These are phyloP conservation scores for Hansenula lynferdii DNA, from an alignment of 1,139 yeast genomes.

Conservation along the genomic window DNA sequence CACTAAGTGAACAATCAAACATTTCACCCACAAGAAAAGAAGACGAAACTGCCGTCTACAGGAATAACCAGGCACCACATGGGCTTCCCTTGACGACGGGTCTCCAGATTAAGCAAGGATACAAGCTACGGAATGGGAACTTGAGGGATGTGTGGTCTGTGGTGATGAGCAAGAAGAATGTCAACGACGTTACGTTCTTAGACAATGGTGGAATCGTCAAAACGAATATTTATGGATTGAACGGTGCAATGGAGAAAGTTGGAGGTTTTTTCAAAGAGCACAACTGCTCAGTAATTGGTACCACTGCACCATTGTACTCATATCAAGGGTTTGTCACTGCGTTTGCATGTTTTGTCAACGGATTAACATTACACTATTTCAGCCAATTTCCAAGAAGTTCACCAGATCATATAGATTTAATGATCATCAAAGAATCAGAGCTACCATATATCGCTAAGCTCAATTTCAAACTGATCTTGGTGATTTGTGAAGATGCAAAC, in stretches of 20 bases:
- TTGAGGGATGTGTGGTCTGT: slow-evolving; percentile 61
- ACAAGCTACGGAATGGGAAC: slow-evolving; percentile 64
- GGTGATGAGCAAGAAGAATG: slow-evolving; percentile 25
- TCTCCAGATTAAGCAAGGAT: slow-evolving; percentile 54
- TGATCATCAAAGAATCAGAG: slow-evolving; percentile 25
- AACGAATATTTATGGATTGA: slow-evolving; percentile 16
- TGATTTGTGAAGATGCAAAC: slow-evolving; percentile 21
- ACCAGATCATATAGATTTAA: slow-evolving; percentile 23
- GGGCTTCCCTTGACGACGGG: slow-evolving; percentile 64
- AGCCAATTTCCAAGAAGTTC: slow-evolving; percentile 27
- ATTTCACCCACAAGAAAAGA: slow-evolving; percentile 50
- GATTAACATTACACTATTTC: slow-evolving; percentile 25
- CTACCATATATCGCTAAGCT: slow-evolving; percentile 7
- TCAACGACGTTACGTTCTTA: slow-evolving; percentile 5
- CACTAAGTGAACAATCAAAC: slow-evolving; percentile 55
- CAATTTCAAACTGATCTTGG: slow-evolving; percentile 26
- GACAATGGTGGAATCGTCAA: slow-evolving; percentile 3
- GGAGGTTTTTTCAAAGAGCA: slow-evolving; percentile 10
- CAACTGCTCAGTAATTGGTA: slow-evolving; percentile 23
- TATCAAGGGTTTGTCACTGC: slow-evolving; percentile 26
- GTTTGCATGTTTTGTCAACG: slow-evolving; percentile 27
- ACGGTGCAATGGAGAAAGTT: slow-evolving; percentile 20
- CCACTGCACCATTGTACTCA: slow-evolving; percentile 22
- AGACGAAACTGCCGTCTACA: slow-evolving; percentile 59
- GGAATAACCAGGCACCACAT: slow-evolving; percentile 59